Evolutionary conservation across 306 rosid genomes (phyloP).

Genomic region (Dalbergia oliveri): DNA sequence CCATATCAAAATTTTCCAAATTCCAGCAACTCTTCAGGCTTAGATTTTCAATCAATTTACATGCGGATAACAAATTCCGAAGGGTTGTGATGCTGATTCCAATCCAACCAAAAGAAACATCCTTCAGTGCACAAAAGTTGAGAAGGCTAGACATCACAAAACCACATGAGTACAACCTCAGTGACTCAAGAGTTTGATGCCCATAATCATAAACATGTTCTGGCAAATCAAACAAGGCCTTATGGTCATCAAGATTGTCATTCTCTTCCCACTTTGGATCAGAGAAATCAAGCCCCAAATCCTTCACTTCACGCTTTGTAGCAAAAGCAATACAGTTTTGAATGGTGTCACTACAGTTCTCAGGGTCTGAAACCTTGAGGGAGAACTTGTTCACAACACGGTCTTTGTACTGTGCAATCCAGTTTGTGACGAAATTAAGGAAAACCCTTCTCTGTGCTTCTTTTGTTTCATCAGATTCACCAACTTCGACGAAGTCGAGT

Average conservation of each 20-base stretch:
- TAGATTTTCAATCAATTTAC: slow-evolving; percentile 29
- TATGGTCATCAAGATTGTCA: fast-evolving
- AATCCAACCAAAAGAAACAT: slow-evolving; percentile 41
- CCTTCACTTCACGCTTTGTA: background rate
- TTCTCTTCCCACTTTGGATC: background rate
- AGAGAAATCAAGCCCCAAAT: slow-evolving; percentile 42
- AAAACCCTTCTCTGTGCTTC: slow-evolving; percentile 12
- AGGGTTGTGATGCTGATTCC: background rate
- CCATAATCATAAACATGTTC: background rate
- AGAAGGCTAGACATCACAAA: background rate
- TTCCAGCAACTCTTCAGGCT: slow-evolving; percentile 40
- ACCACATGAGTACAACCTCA: slow-evolving; percentile 40
- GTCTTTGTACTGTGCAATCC: background rate
- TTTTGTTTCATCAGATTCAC: background rate
- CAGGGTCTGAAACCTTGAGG: slow-evolving; percentile 29
- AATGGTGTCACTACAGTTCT: background rate
- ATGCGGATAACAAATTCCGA: background rate
- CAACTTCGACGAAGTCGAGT: slow-evolving; percentile 21
- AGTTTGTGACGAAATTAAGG: slow-evolving; percentile 20
- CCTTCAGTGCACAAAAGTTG: slow-evolving; percentile 29
- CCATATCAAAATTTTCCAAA: slow-evolving; percentile 3
- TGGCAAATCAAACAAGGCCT: slow-evolving; percentile 18
- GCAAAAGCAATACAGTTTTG: slow-evolving; percentile 16
- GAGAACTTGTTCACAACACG: background rate
- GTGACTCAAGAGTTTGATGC: background rate